phyloP scores from a whole-genome alignment of 2,329 filamentous ascomycete species.

The Botryosphaeria dothidea region DNA sequence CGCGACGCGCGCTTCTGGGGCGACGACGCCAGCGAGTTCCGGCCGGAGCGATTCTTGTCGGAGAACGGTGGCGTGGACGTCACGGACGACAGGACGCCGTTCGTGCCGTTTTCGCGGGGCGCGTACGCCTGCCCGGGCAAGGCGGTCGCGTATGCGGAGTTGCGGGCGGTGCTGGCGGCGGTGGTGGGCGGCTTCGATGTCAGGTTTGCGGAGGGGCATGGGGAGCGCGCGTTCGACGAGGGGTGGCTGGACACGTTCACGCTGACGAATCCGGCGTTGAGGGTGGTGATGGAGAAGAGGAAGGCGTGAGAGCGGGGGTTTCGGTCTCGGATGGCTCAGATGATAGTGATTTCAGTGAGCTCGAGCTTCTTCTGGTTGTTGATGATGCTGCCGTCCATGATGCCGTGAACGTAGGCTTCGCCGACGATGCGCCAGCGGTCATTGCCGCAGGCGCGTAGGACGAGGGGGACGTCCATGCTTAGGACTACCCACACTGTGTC shows the following conservation, averaged over 20 bases:
- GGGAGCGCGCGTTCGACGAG: conserved; percentile 22
- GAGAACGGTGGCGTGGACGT: neutral
- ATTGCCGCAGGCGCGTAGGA: neutral
- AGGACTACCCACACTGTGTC: conserved; percentile 1
- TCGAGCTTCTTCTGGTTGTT: too few relatives aligned
- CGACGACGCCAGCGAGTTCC: neutral
- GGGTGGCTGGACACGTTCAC: conserved; percentile 16
- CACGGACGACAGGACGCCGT: neutral
- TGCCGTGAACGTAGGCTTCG: conserved; percentile 9
- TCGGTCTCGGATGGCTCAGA: too few relatives aligned
- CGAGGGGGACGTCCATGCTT: conserved; percentile 1
- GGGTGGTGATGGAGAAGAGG: conserved; percentile 25
- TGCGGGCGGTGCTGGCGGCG: conserved; percentile 24
- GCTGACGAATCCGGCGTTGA: conserved; percentile 31
- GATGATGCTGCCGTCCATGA: conserved; percentile 19
- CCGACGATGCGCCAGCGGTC: neutral
- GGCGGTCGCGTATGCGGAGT: conserved; percentile 24
- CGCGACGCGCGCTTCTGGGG: conserved; percentile 13
- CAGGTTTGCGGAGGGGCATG: conserved; percentile 25
- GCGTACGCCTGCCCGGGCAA: conserved; percentile 22
- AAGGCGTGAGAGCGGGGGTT: too few relatives aligned
- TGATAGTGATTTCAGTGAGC: too few relatives aligned
- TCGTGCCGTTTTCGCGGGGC: conserved; percentile 5
- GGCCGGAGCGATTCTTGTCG: conserved; percentile 9
- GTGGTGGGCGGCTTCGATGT: conserved; percentile 26